Evolutionary conservation across 2,329 filamentous ascomycete genomes (phyloP), one percentile per base, ranked within the genome.

Genomic region (Macrophomina tecta): DNA sequence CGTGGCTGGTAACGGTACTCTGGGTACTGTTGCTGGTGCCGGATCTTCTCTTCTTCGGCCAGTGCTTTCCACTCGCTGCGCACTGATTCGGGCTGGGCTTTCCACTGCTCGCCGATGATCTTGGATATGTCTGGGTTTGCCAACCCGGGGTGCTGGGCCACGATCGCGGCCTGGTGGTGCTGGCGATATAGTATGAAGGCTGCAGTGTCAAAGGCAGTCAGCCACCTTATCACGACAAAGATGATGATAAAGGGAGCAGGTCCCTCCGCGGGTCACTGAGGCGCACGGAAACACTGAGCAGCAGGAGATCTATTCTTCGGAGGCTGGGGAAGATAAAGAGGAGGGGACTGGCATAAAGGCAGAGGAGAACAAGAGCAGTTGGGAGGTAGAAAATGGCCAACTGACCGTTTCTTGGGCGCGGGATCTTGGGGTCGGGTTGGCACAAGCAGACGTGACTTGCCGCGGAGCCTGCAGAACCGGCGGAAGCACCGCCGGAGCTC

Each of bases 181-280:
- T 98, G 94, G 46, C 95, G 93, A 82, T 97, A 99, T 73, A 99
- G 85, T 71, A 99, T 99, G 82, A 99, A 99, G 61, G 94, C 95
- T 99, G 78, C 77, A 76, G 75, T 77, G 71, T 70, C 72, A 68
- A 55, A 46, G 34, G 46, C 38, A 12, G 65, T 67, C 36, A 66
- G 64, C 56, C 30, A 48, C 38, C 9, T 23, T 11, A 12, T 34
- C 16, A 8, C 16, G 2, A 40, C 52, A 45, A 45, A 45, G 42
- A 14, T 14, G 42, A 12, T 42, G 69, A 74, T 68, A 64, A 49
- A 66, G 28, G 49, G n/a, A 45, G 9, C 5, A 30, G 12, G 45
- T 16, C 52, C 32, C 64, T 42, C 42, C 45, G 55, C 18, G 42
- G 48, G 53, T 60, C 52, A 30, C 40, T 38, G 23, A 53, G 12